Percentiles rank a stretch among this genome's conserved stretches.
Evolutionary conservation across 2,329 filamentous ascomycete species (phyloP).

Genomic region (Mollisia scopiformis): DNA sequence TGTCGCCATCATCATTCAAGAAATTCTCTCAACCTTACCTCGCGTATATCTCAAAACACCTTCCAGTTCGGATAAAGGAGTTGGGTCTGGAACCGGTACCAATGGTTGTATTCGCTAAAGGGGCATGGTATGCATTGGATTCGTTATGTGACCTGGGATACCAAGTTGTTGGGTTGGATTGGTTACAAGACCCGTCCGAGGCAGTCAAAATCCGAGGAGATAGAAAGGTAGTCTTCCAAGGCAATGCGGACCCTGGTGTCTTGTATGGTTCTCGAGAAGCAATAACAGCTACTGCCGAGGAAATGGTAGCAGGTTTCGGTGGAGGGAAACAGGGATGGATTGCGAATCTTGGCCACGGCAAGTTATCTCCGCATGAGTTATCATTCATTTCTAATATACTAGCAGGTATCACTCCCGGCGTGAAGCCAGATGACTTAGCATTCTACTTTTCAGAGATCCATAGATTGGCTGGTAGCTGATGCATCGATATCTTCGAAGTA

Average conservation of each 20-base stretch:
- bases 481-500: background rate
- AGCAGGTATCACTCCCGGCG: conserved; percentile 83
- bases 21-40: conserved; percentile 87
- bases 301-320: conserved; percentile 87
- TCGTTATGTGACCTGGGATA: conserved; percentile 87
- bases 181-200: conserved; percentile 86
- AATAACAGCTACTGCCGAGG: conserved; percentile 81
- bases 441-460: conserved; percentile 96
- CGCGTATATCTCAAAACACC: conserved; percentile 77
- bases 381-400: background rate
- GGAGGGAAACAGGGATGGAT: conserved; percentile 90
- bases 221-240: conserved; percentile 79
- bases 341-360: conserved; percentile 93
- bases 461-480: conserved; percentile 54
- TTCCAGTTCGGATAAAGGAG: conserved; percentile 75
- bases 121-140: conserved; percentile 93
- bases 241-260: conserved; percentile 93
- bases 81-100: conserved; percentile 80
- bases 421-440: conserved; percentile 89
- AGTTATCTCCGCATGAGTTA: conserved; percentile 34
- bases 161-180: conserved; percentile 92
- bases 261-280: conserved; percentile 82
- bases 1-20: conserved; percentile 82
- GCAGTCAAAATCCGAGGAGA: conserved; percentile 80
- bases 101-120: conserved; percentile 98